These are phyloP conservation scores for Blastocystis hominis DNA, from an alignment of 352 stramenopile genomes.

Conservation along the genomic window DNA sequence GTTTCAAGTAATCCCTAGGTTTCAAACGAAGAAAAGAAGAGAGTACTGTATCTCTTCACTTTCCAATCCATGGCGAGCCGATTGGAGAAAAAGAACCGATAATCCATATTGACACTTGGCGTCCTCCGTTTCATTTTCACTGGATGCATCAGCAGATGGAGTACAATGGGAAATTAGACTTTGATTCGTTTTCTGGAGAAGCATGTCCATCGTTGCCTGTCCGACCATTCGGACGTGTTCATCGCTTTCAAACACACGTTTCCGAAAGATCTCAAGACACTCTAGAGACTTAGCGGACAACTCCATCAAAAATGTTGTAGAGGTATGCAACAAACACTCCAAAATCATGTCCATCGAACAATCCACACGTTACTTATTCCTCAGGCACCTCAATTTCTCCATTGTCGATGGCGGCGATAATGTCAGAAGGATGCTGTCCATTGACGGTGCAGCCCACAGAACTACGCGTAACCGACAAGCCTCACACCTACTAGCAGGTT, in stretches of 20 bases:
- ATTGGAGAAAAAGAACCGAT: not conserved
- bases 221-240: not conserved
- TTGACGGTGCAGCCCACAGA: slow-evolving; percentile 98
- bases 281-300: not conserved
- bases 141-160: not conserved
- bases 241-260: not conserved
- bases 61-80: not conserved
- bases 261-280: not conserved
- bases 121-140: not conserved
- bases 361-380: slow-evolving; percentile 66
- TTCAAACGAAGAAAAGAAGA: not conserved
- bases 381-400: slow-evolving; percentile 90
- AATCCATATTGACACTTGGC: not conserved
- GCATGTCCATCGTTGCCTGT: not conserved
- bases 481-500: slow-evolving; percentile 82
- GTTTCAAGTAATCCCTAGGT: not conserved
- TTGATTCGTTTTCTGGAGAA: not conserved
- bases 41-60: not conserved
- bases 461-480: slow-evolving; percentile 58
- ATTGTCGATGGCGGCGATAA: slow-evolving; percentile 86
- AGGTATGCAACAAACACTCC: not conserved
- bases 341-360: not conserved
- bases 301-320: not conserved
- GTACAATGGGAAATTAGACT: not conserved
- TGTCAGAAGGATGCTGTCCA: slow-evolving; percentile 86